phyloP scores from a whole-genome alignment of 2,329 filamentous ascomycete species.

The Cyphellophora attinorum region DNA sequence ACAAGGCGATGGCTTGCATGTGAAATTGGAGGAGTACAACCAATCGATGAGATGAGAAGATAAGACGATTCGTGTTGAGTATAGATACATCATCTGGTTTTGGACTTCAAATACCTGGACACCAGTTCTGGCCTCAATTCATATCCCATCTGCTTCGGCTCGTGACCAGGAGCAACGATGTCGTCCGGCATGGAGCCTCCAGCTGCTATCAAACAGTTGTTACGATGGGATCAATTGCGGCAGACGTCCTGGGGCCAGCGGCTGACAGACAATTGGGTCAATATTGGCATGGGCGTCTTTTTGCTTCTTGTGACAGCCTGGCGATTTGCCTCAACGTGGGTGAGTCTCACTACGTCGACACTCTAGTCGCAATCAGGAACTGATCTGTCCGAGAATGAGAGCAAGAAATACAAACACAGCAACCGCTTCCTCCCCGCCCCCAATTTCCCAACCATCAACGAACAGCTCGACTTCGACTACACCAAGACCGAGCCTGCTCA shows the following conservation, averaged over 20 bases:
- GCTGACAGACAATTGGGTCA: conserved; percentile 3
- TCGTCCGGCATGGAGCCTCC: background rate
- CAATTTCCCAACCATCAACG: conserved; percentile 23
- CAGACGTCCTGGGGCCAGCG: background rate
- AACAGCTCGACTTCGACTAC: conserved; percentile 43
- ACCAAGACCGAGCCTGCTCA: conserved; percentile 41
- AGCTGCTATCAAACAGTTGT: background rate
- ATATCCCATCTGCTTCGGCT: no score
- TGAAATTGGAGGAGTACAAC: no score
- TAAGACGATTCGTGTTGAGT: no score
- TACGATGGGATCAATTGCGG: background rate
- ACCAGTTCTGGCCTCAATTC: no score
- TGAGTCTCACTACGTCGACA: conserved; percentile 2
- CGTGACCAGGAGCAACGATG: no score
- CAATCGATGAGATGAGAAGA: no score
- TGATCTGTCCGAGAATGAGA: conserved; percentile 5
- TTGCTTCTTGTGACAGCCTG: conserved; percentile 1
- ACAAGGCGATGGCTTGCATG: no score
- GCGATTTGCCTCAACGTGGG: conserved; percentile 1
- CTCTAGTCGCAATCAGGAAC: background rate
- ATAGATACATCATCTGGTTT: no score
- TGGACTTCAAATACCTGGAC: no score
- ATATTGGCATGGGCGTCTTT: conserved; percentile 3
- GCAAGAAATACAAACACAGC: conserved; percentile 10
- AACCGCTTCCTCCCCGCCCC: conserved; percentile 14